Evolutionary conservation across 306 rosid species (phyloP), one percentile per base, ranked within the genome.

Genomic region (Corylus americana): DNA sequence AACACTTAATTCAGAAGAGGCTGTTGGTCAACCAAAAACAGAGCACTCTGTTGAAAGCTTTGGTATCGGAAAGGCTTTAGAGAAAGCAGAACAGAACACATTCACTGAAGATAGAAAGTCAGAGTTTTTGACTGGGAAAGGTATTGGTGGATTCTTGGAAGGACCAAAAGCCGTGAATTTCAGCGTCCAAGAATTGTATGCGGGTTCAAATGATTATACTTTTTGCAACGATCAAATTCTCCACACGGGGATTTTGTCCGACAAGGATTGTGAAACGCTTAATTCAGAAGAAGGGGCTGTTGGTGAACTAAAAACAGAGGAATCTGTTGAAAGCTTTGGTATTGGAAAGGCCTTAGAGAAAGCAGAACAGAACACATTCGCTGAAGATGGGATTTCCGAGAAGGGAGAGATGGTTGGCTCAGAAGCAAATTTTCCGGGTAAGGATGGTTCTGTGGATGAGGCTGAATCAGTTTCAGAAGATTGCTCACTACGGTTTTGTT

Each of bases 151-250:
- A 35, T 85, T 84, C 76, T 55, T 92, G 7, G 89, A 92, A 80
- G 90, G 87, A n/a, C 92, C 91, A 44, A 87, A 81, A 62, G 3
- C 81, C 44, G 61, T 82, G 63, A 85, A 76, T 78, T 87, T 92
- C 70, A 75, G 77, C 16, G 84, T 87, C 47, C 87, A 83, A 75
- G 89, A 89, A n/a, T 82, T 83, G 29, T 86, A 76, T 71, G 66
- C 73, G 67, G 85, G 79, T 79, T 83, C 90, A 25, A 55, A 77
- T 20, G 83, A 76, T 75, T 59, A 78, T 55, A 3, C 53, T n/a
- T 3, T 70, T 73, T 73, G 86, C 25, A 70, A 61, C 53, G 49
- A 77, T 70, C 22, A 74, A 63, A 20, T 54, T 53, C 22, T 69
- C 31, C 66, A 13, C 11, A 66, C 74, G 50, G 22, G 27, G 45